A percentile compares a stretch with the other conserved stretches of the same genome.
These are phyloP conservation scores for Artemisia tridentata DNA, from an alignment of 129 eudicot genomes.

Conservation along the genomic window DNA sequence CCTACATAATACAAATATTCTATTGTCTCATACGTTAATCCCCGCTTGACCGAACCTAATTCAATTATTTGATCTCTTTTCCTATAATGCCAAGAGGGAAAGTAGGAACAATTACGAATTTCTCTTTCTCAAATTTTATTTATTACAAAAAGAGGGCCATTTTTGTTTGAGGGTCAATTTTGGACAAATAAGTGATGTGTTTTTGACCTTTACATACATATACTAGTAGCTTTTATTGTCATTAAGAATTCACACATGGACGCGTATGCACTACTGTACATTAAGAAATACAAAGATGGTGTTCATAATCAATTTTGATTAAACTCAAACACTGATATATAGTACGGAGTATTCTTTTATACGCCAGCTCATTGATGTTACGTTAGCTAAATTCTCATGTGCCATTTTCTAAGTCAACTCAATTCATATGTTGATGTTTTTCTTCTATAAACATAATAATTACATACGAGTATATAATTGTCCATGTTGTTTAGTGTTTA, in stretches of 20 bases:
- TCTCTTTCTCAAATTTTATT: background rate
- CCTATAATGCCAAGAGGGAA: too few species aligned
- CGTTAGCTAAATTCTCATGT: too few species aligned
- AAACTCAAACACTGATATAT: background rate
- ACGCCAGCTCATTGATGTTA: background rate
- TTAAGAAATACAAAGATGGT: background rate
- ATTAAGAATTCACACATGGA: background rate
- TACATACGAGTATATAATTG: too few species aligned
- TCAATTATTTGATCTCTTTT: too few species aligned
- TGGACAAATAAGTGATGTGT: background rate
- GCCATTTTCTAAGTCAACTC: too few species aligned
- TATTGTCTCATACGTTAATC: too few species aligned
- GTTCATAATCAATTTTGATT: background rate
- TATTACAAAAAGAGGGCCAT: background rate
- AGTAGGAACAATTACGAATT: too few species aligned
- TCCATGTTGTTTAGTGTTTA: too few species aligned
- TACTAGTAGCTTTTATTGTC: background rate
- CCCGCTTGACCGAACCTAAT: too few species aligned
- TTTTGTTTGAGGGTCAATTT: background rate
- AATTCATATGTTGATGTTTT: too few species aligned
- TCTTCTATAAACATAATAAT: too few species aligned
- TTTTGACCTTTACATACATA: constrained; percentile 1
- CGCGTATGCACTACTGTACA: background rate
- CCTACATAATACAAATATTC: too few species aligned
- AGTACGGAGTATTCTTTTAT: background rate